phyloP scores from a whole-genome alignment of 73 alveolate species.

The Uronychia binucleata region DNA sequence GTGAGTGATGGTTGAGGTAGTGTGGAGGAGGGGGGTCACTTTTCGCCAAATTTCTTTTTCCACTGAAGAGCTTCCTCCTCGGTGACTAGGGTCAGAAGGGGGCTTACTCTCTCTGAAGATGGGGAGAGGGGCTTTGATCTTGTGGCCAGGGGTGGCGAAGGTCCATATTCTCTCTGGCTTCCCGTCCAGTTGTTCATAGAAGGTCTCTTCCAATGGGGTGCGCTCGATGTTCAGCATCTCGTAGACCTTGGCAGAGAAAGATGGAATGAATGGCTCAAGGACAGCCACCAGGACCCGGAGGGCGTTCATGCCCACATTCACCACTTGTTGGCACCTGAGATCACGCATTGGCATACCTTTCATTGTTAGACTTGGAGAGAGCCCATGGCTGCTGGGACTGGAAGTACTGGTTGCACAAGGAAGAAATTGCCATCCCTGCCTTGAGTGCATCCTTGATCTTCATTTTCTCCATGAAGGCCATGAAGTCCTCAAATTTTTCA shows the following conservation, averaged over 20 bases:
- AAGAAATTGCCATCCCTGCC: constrained; percentile 88
- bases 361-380: constrained; percentile 72
- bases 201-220: constrained; percentile 78
- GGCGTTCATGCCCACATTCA: constrained; percentile 77
- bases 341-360: too few relatives aligned
- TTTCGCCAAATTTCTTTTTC: constrained; percentile 3
- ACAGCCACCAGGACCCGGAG: constrained; percentile 80
- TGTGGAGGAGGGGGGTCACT: too few relatives aligned
- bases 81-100: neutral
- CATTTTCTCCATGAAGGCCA: constrained; percentile 82
- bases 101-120: constrained; percentile 77
- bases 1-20: too few relatives aligned
- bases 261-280: constrained; percentile 97
- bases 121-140: constrained; percentile 83
- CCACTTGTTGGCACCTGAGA: constrained; percentile 74
- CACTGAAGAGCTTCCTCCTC: neutral
- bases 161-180: constrained; percentile 55
- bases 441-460: constrained; percentile 88
- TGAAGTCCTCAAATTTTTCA: constrained; percentile 70
- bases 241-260: constrained; percentile 95
- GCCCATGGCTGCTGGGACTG: constrained; percentile 91
- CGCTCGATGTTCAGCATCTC: constrained; percentile 78
- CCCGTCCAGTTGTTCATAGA: constrained; percentile 66
- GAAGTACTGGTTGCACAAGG: constrained; percentile 86
- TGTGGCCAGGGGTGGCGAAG: constrained; percentile 69